Percentiles rank a stretch among this genome's conserved stretches.
Evolutionary conservation across 352 stramenopile species (phyloP).

Genomic region (Phytophthora cryptogea): DNA sequence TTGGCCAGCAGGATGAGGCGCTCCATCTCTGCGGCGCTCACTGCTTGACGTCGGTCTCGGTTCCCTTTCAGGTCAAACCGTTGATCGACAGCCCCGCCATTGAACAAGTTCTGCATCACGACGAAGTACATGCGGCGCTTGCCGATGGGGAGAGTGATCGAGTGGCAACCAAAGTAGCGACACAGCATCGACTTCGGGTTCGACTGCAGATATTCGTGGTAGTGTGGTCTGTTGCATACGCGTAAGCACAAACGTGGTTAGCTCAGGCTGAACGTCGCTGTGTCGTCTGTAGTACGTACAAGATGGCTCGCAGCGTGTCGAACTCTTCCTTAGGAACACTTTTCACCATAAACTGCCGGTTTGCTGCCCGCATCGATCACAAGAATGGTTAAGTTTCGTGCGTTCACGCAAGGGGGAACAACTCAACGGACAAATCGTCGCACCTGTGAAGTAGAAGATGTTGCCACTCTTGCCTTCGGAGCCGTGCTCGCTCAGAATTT

Average conservation of each 20-base stretch:
- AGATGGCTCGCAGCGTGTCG: constrained; percentile 75
- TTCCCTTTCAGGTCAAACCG: constrained; percentile 87
- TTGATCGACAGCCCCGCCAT: constrained; percentile 77
- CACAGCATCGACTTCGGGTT: constrained; percentile 79
- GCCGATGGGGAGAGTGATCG: constrained; percentile 82
- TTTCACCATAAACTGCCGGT: constrained; percentile 91
- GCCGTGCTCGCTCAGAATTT: constrained; percentile 78
- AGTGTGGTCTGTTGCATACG: constrained; percentile 53
- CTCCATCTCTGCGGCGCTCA: constrained; percentile 63
- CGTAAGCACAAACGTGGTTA: neutral
- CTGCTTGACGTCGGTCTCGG: constrained; percentile 70
- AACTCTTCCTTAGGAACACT: constrained; percentile 87
- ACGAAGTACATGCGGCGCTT: constrained; percentile 89
- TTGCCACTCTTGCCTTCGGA: constrained; percentile 87
- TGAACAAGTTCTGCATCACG: constrained; percentile 89
- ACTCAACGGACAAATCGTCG: neutral
- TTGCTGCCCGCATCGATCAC: constrained; percentile 37
- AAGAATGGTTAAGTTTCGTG: constrained; percentile 10
- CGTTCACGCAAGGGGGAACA: neutral
- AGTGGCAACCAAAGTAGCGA: constrained; percentile 86
- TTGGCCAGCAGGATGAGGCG: constrained; percentile 68
- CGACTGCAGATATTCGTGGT: constrained; percentile 78
- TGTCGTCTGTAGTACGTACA: constrained; percentile 39
- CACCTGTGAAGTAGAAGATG: constrained; percentile 88
- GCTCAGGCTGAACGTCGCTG: neutral